Evolutionary conservation across 2,329 filamentous ascomycete genomes (phyloP).

Genomic region (Paecilomyces sp.): DNA sequence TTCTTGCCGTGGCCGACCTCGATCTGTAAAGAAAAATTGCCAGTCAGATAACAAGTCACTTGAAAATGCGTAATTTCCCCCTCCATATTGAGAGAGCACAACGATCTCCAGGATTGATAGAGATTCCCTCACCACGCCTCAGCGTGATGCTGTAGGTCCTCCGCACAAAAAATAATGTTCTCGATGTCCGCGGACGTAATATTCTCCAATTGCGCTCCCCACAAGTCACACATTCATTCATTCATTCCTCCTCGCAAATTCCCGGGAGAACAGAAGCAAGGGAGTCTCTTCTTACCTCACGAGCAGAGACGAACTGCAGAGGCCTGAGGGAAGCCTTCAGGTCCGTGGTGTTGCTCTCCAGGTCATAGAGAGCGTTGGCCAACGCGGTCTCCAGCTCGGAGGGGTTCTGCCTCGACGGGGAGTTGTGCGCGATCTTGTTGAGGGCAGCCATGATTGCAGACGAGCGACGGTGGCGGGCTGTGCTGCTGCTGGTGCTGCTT

Average conservation of each 20-base stretch:
- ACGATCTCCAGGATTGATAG: not conserved
- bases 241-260: not conserved
- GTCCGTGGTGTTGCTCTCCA: conserved; percentile 98
- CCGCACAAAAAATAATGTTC: not conserved
- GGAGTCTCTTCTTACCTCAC: conserved; percentile 70
- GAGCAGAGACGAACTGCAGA: conserved; percentile 97
- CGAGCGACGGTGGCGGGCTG: conserved; percentile 31
- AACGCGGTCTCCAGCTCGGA: conserved; percentile 97
- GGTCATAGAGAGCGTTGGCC: conserved; percentile 93
- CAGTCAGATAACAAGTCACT: conserved; percentile 19
- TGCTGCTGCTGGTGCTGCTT: conserved; percentile 12
- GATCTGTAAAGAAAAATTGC: conserved; percentile 58
- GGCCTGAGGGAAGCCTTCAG: conserved; percentile 93
- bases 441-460: conserved; percentile 63
- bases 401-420: conserved; percentile 89
- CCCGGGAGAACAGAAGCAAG: not conserved
- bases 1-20: conserved; percentile 99
- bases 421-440: conserved; percentile 98
- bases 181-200: not conserved
- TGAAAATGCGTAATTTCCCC: not conserved
- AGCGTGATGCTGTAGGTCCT: not conserved
- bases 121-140: not conserved
- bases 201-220: not conserved
- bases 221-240: not conserved
- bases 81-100: not conserved